These are phyloP conservation scores for Cyberlindnera samutprakarnensis DNA, from an alignment of 805 yeast genomes.

Conservation along the genomic window DNA sequence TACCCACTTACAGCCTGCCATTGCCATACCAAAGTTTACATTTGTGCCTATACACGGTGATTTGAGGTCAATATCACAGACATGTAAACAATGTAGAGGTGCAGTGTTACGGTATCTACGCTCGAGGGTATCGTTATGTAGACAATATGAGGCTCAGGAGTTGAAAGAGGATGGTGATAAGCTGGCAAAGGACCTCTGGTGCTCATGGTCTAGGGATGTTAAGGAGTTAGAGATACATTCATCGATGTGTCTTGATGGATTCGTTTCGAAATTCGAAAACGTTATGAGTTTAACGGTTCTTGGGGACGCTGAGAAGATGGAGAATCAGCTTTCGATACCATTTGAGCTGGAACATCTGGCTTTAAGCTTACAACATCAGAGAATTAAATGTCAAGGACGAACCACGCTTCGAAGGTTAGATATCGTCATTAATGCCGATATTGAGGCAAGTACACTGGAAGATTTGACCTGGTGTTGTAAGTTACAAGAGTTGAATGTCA, in stretches of 20 bases:
- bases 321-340: too few relatives aligned
- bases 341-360: slow-evolving; percentile 2
- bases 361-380: too few relatives aligned
- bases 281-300: slow-evolving; percentile 1
- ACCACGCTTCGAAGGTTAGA: not conserved
- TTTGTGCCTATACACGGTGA: not conserved
- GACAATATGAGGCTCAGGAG: not conserved
- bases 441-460: not conserved
- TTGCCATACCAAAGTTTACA: not conserved
- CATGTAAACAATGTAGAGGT: not conserved
- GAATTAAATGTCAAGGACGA: too few relatives aligned
- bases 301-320: too few relatives aligned
- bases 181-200: not conserved
- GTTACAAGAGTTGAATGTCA: slow-evolving; percentile 1
- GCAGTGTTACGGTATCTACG: not conserved
- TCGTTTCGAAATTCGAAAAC: not conserved
- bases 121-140: not conserved
- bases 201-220: not conserved
- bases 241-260: not conserved
- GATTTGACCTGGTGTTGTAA: not conserved
- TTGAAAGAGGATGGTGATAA: not conserved
- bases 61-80: not conserved
- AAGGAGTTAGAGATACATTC: not conserved
- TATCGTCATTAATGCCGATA: not conserved
- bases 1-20: not conserved